Conservation (phyloP, 352 stramenopile species). For the Pythium dissimile region DNA sequence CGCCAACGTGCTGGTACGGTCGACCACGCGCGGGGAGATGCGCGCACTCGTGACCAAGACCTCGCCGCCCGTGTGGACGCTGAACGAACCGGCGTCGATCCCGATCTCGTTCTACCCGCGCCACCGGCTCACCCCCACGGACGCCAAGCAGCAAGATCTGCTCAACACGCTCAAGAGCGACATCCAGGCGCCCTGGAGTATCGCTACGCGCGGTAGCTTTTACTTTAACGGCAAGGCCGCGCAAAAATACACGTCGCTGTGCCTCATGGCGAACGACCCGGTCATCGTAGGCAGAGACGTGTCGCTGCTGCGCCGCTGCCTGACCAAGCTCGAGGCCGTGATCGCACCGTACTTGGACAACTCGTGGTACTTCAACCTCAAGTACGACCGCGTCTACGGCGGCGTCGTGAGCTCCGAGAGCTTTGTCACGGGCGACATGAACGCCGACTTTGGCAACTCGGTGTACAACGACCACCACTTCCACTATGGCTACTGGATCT, state of each 20-base stretch:
- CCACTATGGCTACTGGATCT: constrained; percentile 76
- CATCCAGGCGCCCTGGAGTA: constrained; percentile 51
- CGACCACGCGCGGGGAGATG: constrained; percentile 57
- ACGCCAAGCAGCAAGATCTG: constrained; percentile 34
- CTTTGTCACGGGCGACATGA: constrained; percentile 46
- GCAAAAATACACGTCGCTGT: constrained; percentile 72
- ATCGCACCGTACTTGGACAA: constrained; percentile 61
- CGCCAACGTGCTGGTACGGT: constrained; percentile 32
- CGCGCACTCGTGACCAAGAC: constrained; percentile 42
- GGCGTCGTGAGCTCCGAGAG: constrained; percentile 65
- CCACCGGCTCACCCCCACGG: constrained; percentile 33
- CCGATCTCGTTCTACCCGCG: constrained; percentile 60
- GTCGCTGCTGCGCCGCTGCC: constrained; percentile 51
- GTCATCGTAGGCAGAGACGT: constrained; percentile 53
- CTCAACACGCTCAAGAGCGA: constrained; percentile 46
- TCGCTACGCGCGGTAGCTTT: constrained; percentile 49
- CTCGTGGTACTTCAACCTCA: constrained; percentile 55
- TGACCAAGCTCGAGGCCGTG: constrained; percentile 58
- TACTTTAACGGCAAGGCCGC: constrained; percentile 78
- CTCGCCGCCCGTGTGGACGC: constrained; percentile 36
- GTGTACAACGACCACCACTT: constrained; percentile 81
- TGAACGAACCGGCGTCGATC: constrained; percentile 41
- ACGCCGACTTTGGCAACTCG: constrained; percentile 70
- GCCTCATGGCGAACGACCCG: constrained; percentile 68
- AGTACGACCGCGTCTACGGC: constrained; percentile 56